Base-by-base conservation (phyloP, 1,284 basidiomycete genomes). In the Cutaneotrichosporon arboriforme region DNA sequence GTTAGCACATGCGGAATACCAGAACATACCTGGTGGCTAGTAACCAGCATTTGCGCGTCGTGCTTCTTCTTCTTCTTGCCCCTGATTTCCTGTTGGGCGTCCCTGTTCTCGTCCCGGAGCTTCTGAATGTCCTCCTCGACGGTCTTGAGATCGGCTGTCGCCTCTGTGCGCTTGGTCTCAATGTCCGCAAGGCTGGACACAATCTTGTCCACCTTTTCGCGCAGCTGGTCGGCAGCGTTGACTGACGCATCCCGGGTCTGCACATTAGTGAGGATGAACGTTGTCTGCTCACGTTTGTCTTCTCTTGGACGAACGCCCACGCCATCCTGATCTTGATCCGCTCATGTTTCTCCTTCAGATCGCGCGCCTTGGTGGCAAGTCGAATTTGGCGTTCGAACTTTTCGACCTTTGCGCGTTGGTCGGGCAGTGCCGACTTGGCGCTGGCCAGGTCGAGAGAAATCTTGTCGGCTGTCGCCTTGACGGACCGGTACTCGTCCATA, bases 231-330 rank as follows among this genome's bases (percentile, higher is more conserved):
- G 7, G 40, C 10, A 10, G 8, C 8, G 12, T 26, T 17, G 14
- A 38, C n/a, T n/a, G 22, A 59, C 51, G 26, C 26, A 10, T 31
- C 26, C 5, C 26, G 26, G 7, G 26, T 31, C 26, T 31, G 26
- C 5, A 10, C 26, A 10, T 31, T 31, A 31, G 26, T 76, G 26
- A 31, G 10, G 10, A 10, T 10, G 26, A 5, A 31, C n/a, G n/a
- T n/a, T n/a, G n/a, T n/a, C n/a, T n/a, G n/a, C 43, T 45, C 43
- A 10, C 26, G 69, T 65, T 87, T 78, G 26, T 31, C 68, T 90
- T 90, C 13, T 76, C 77, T 9, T 79, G 79, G n/a, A 96, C 89
- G 63, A 88, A 86, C 15, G 87, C 81, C 91, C 92, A 96, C 0
- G 88, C 89, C 9, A 88, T 73, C 70, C 91, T 20, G 4, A 21